Evolutionary conservation across 1,284 basidiomycete genomes (phyloP), one percentile per base, ranked within the genome.

Genomic region (Violaceomyces palustris): DNA sequence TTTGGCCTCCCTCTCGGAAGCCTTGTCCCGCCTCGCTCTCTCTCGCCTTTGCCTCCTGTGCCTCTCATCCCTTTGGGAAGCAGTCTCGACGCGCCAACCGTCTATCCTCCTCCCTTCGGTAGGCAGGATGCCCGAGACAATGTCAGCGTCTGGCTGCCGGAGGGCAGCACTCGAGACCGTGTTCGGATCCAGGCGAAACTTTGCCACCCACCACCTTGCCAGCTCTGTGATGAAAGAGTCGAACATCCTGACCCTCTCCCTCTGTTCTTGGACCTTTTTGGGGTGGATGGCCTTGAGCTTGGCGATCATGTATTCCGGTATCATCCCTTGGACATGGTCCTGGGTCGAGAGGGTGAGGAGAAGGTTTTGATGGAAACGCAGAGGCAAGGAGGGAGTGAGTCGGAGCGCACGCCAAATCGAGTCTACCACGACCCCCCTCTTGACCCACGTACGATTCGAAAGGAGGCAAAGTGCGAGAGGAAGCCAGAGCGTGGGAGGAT

Each of bases 301-400:
- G 36, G 59, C 58, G 34, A 64, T 47, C 18, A 70, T 56, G 15
- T 54, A 42, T 23, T 55, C 51, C 0, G 70, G 70, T 6, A 66
- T 59, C 17, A 48, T 42, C 6, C 63, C 45, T 26, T 58, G 61
- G 21, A 72, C 54, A 4, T 56, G 50, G 37, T 67, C 67, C 37
- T 59, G 83, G 57, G 86, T 87, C 65, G 85, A 84, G 60, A 92
- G 90, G n/a, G 27, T n/a, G 10, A 33, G n/a, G n/a, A n/a, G n/a
- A n/a, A n/a, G n/a, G n/a, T n/a, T n/a, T n/a, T n/a, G n/a, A n/a
- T n/a, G n/a, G n/a, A n/a, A n/a, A n/a, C n/a, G n/a, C n/a, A n/a
- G n/a, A n/a, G n/a, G n/a, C n/a, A n/a, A n/a, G n/a, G n/a, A n/a
- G n/a, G n/a, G n/a, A n/a, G n/a, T n/a, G n/a, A n/a, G n/a, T n/a